A percentile compares a stretch with the other conserved stretches of the same genome.
These are phyloP conservation scores for Tilletia caries DNA, from an alignment of 1,284 basidiomycete species.

Conservation along the genomic window DNA sequence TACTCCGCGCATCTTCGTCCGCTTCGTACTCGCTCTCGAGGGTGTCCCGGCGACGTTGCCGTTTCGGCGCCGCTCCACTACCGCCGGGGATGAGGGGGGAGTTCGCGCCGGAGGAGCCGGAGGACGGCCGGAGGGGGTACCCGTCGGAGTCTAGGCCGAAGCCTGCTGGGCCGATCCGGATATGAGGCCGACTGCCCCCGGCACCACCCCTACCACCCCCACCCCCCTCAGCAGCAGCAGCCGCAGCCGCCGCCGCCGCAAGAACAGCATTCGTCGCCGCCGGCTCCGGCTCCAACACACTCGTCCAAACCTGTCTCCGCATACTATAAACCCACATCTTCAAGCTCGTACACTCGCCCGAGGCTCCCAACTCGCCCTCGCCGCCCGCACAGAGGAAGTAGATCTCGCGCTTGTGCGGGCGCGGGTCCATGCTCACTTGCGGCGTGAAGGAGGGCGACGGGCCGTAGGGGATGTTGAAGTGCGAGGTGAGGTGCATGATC, in stretches of 20 bases:
- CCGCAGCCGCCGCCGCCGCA: not conserved
- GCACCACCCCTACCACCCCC: not conserved
- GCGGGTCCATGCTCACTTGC: slow-evolving; percentile 46
- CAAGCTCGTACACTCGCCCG: slow-evolving; percentile 17
- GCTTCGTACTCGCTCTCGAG: slow-evolving; percentile 11
- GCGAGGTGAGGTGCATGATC: slow-evolving; percentile 32
- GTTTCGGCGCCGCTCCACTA: slow-evolving; percentile 2
- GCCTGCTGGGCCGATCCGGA: not conserved
- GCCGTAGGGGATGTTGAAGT: slow-evolving; percentile 33
- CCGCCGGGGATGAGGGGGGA: not conserved
- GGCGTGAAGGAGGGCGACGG: slow-evolving; percentile 52
- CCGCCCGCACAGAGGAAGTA: slow-evolving; percentile 32
- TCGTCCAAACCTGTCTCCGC: slow-evolving; percentile 32
- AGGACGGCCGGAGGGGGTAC: no score
- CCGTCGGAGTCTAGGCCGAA: not conserved
- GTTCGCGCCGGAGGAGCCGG: no score
- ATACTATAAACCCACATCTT: slow-evolving; percentile 46
- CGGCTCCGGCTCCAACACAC: slow-evolving; percentile 36
- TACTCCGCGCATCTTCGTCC: slow-evolving; percentile 1
- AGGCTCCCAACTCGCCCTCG: slow-evolving; percentile 15
- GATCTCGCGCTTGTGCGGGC: slow-evolving; percentile 33
- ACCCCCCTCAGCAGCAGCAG: not conserved
- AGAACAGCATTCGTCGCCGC: slow-evolving; percentile 16
- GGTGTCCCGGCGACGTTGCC: slow-evolving; percentile 7
- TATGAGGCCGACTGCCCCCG: not conserved